Evolutionary conservation across 139 green algal genomes (phyloP).

Genomic region (Zygnema cylindricum): DNA sequence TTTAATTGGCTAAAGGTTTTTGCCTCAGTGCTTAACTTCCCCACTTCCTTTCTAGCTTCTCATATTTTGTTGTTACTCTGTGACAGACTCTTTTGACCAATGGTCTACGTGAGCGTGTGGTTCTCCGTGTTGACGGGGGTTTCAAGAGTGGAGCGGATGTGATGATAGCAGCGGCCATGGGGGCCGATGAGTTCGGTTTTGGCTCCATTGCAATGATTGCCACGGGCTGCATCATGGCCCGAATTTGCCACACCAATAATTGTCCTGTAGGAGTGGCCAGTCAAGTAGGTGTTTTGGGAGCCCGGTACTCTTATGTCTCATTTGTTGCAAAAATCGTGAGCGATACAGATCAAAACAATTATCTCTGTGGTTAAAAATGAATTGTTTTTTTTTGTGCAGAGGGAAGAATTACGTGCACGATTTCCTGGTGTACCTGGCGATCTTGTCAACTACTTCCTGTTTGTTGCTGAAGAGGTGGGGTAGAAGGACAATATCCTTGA

Average conservation of each 20-base stretch:
- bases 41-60: too few relatives aligned
- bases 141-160: slow-evolving; percentile 92
- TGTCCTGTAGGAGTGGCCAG: slow-evolving; percentile 96
- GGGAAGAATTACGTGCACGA: slow-evolving; percentile 94
- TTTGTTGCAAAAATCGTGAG: neutral
- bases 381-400: slow-evolving; percentile 39
- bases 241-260: slow-evolving; percentile 99
- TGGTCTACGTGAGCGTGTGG: slow-evolving; percentile 91
- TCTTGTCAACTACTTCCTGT: slow-evolving; percentile 98
- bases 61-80: too few relatives aligned
- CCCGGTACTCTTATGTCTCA: neutral
- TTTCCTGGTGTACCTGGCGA: slow-evolving; percentile 93
- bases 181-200: slow-evolving; percentile 94
- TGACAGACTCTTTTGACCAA: slow-evolving; percentile 81
- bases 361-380: too few relatives aligned
- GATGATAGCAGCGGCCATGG: slow-evolving; percentile 86
- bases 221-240: slow-evolving; percentile 98
- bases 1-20: too few relatives aligned
- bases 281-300: slow-evolving; percentile 74
- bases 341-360: too few relatives aligned
- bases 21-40: too few relatives aligned
- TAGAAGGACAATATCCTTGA: too few relatives aligned
- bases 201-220: slow-evolving; percentile 99
- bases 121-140: slow-evolving; percentile 92
- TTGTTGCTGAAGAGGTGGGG: slow-evolving; percentile 69